Base-by-base conservation (phyloP, 164 flowering plant species). In the Kalanchoe fedtschenkoi region DNA sequence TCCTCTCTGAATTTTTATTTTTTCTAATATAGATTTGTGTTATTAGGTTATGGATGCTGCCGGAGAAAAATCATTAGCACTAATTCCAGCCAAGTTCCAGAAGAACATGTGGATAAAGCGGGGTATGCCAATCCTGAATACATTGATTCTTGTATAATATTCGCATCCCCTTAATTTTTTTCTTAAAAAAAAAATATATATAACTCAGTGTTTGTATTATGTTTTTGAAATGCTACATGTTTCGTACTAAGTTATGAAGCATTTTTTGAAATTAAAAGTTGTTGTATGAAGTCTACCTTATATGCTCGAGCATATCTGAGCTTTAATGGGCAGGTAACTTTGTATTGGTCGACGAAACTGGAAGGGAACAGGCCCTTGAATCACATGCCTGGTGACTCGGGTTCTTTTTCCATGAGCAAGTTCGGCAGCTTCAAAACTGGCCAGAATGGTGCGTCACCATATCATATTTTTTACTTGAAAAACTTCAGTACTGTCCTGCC, bases 51-150 rank as follows among this genome's bases (percentile, higher is more conserved):
- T 81, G 82, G 93, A 91, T 80, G 83, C 77, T 8, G 64, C 60
- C 66, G 91, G 91, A 7, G 65, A 71, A 30, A 88, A 83, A 51
- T 77, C 87, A 34, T 69, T 91, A 65, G 93, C 96, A 37, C 34
- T 86, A n/a, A 80, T 91, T 72, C 96, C 93, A 42, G 88, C 96
- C 19, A 91, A 88, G 71, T 86, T 91, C 70, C 89, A 82, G 56
- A 86, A 83, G 80, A 82, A 85, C 76, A 78, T 86, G 78, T 91
- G 96, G 96, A 85, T 88, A 24, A 86, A 80, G 71, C 78, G 69
- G 81, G 97, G 97, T 87, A 58, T 29, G 60, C 19, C 21, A 30
- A 29, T 56, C 14, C 4, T 32, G 16, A 4, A 28, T 28, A 13
- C 16, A 6, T 56, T 15, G 1, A 1, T 30, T 17, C 34, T n/a